Base-by-base conservation (phyloP, 1,284 basidiomycete genomes). In the Ceratobasidium sp. region DNA sequence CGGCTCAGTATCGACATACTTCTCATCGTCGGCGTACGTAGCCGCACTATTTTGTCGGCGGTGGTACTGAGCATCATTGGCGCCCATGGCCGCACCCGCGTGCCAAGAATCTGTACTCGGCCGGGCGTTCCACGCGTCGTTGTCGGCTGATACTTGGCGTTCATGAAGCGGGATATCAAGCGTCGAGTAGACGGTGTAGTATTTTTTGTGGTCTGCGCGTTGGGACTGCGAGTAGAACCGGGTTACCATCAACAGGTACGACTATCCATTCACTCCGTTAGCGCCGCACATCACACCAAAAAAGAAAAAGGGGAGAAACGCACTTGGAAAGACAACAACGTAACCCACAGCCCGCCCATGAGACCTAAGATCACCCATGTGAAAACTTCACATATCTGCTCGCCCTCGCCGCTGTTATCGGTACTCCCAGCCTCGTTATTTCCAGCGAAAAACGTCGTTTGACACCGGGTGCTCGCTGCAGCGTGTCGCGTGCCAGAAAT, bases 361-460 rank as follows among this genome's bases (percentile, higher is more conserved):
- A 97, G 86, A 51, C 96, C 96, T n/a, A 97, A 87, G 83, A 95
- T 93, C 5, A 95, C 93, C 95, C 95, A 97, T 7, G 95, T 89
- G 83, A 97, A 96, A 75, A 97, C 93, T 70, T 92, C 88, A 86
- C 96, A 97, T 20, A 97, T 87, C 0, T 89, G 91, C 64, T 91
- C 85, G 9, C 90, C 92, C 84, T 94, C 90, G 28, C 81, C 80
- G 13, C 60, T 61, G 15, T 76, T 78, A 49, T 85, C 84, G 13
- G 86, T 85, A 39, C 85, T 81, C 77, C 84, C 82, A 60, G 84
- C 78, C 26, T 81, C 80, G 33, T 82, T 80, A 42, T 55, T 58
- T 7, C 46, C 60, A 6, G 53, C 67, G 81, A 92, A 94, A 87
- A 92, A 95, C 70, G 89, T 86, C 3, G 83, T 82, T 79, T 92